These are phyloP conservation scores for Helicocarpus griseus DNA, from an alignment of 2,329 filamentous ascomycete genomes.

Conservation along the genomic window DNA sequence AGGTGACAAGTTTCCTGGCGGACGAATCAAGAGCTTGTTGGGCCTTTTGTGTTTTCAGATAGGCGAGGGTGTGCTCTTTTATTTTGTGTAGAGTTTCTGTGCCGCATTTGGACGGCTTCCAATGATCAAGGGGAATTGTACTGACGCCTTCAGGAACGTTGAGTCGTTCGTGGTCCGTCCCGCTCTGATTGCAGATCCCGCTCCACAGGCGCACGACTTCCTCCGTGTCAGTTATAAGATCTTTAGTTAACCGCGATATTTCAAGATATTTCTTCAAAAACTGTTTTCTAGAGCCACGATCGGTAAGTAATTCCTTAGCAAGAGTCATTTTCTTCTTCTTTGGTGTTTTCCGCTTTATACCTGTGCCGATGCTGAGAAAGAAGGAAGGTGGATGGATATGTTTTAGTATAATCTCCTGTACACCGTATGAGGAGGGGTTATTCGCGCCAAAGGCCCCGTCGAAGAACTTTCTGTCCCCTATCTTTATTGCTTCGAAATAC, in stretches of 20 bases:
- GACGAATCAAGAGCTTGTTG: background rate
- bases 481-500: constrained; percentile 14
- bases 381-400: constrained; percentile 4
- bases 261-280: background rate
- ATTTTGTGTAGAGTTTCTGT: background rate
- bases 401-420: constrained; percentile 19
- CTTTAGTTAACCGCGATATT: background rate
- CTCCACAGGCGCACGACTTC: background rate
- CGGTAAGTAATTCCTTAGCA: background rate
- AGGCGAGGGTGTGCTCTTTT: background rate
- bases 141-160: background rate
- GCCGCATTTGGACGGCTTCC: background rate
- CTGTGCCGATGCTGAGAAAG: constrained; percentile 21
- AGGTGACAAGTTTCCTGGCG: background rate
- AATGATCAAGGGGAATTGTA: background rate
- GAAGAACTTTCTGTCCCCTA: constrained; percentile 18
- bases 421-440: constrained; percentile 25
- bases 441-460: constrained; percentile 27
- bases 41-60: background rate
- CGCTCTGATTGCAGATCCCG: background rate
- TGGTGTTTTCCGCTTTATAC: constrained; percentile 3
- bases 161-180: background rate
- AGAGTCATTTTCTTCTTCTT: background rate
- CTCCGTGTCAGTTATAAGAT: background rate
- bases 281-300: background rate